These are phyloP conservation scores for Vitis hybrid DNA, from an alignment of 177 flowering plant species.

Conservation along the genomic window DNA sequence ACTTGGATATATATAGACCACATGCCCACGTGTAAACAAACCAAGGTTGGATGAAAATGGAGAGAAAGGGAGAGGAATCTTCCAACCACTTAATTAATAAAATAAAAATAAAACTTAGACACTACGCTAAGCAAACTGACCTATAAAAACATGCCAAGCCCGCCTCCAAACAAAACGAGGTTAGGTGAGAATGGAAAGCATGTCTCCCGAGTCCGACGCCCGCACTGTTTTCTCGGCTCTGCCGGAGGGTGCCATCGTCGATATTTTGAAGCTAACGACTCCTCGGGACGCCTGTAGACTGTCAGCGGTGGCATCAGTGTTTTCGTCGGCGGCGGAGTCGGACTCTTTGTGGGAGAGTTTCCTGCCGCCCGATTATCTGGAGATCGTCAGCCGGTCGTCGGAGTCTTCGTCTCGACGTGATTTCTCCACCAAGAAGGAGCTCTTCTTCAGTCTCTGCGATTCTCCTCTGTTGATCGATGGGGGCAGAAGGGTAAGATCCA, in stretches of 20 bases:
- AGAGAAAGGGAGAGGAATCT: no score
- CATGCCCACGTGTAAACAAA: no score
- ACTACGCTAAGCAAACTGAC: no score
- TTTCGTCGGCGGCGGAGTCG: constrained; percentile 14
- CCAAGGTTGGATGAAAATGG: no score
- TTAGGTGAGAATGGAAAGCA: no score
- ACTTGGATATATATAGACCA: no score
- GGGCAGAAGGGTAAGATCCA: constrained; percentile 19
- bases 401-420: background rate
- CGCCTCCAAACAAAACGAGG: no score
- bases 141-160: no score
- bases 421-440: constrained; percentile 18
- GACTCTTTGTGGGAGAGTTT: constrained; percentile 21
- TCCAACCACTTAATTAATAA: no score
- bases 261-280: constrained; percentile 10
- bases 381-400: constrained; percentile 11
- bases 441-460: constrained; percentile 20
- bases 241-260: constrained; percentile 20
- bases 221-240: background rate
- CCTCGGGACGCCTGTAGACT: constrained; percentile 17
- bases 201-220: no score
- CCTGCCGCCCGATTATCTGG: constrained; percentile 22
- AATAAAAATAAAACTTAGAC: no score
- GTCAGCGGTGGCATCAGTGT: constrained; percentile 3
- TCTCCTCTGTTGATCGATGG: constrained; percentile 21